phyloP scores from a whole-genome alignment of 805 yeast species.

The Teunomyces cretensis region DNA sequence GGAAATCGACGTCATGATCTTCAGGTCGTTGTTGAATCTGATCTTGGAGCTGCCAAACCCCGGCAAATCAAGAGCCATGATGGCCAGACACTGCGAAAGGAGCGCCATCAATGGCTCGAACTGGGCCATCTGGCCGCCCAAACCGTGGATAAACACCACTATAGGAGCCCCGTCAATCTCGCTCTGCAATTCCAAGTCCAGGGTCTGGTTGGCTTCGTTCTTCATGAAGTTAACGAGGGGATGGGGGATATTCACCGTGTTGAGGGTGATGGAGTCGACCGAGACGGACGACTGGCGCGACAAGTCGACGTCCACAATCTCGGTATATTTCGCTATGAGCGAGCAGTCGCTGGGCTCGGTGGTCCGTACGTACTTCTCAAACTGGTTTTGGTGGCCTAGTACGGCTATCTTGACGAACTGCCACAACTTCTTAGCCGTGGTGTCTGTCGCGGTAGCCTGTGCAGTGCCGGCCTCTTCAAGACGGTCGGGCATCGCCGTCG shows the following conservation, averaged over 20 bases:
- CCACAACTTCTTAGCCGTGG: slow-evolving; percentile 20
- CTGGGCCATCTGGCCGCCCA: slow-evolving; percentile 88
- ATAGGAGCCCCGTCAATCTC: slow-evolving; percentile 55
- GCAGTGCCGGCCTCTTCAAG: neutral
- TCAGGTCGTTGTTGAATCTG: slow-evolving; percentile 13
- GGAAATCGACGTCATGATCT: slow-evolving; percentile 24
- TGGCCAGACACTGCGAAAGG: slow-evolving; percentile 60
- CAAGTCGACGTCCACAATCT: slow-evolving; percentile 39
- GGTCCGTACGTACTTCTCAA: slow-evolving; percentile 42
- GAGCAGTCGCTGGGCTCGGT: slow-evolving; percentile 57
- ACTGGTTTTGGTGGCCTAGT: slow-evolving; percentile 25
- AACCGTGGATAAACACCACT: slow-evolving; percentile 74
- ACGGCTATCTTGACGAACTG: slow-evolving; percentile 27
- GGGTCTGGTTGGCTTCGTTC: slow-evolving; percentile 22
- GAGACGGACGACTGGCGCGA: slow-evolving; percentile 15
- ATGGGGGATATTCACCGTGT: slow-evolving; percentile 49
- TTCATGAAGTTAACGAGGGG: slow-evolving; percentile 34
- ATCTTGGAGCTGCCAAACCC: slow-evolving; percentile 70
- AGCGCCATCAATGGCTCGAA: slow-evolving; percentile 71
- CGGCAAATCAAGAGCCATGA: slow-evolving; percentile 77
- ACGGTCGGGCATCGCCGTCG: neutral
- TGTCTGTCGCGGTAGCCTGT: slow-evolving; percentile 18
- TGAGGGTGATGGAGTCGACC: slow-evolving; percentile 36
- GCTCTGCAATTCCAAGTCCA: slow-evolving; percentile 21
- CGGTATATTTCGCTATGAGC: slow-evolving; percentile 48